Percentiles rank a stretch among this genome's conserved stretches.
These are phyloP conservation scores for Salix purpurea DNA, from an alignment of 345 rosid genomes.

Conservation along the genomic window DNA sequence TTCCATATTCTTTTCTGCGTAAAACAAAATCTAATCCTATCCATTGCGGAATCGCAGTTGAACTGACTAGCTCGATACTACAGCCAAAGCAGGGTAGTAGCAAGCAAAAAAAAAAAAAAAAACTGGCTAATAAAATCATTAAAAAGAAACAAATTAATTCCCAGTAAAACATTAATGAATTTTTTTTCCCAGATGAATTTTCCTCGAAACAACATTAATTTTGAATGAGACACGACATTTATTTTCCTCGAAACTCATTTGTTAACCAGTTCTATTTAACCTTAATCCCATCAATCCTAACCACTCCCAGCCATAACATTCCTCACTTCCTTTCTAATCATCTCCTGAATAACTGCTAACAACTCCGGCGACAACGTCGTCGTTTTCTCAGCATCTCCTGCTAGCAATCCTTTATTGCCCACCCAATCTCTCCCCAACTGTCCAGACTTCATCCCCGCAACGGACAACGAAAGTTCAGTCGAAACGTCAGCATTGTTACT, in stretches of 20 bases:
- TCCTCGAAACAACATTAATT: too few relatives aligned
- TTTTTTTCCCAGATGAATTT: background rate
- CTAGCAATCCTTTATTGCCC: background rate
- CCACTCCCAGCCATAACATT: too few relatives aligned
- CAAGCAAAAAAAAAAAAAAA: background rate
- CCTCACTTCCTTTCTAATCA: slow-evolving; percentile 19
- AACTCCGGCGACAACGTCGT: slow-evolving; percentile 2
- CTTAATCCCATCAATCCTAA: background rate
- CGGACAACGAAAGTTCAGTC: slow-evolving; percentile 11
- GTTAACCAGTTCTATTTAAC: background rate
- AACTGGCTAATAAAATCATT: background rate
- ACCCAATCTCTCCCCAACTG: background rate
- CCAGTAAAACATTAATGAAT: background rate
- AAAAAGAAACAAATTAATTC: background rate
- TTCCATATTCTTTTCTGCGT: too few relatives aligned
- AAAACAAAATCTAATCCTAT: too few relatives aligned
- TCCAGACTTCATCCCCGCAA: background rate
- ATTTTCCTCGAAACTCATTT: background rate
- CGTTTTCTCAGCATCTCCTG: background rate
- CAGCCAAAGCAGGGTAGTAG: background rate
- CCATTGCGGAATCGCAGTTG: too few relatives aligned
- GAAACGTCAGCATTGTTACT: background rate
- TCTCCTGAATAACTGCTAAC: slow-evolving; percentile 11
- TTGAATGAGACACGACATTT: background rate
- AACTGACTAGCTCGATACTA: background rate